Percentiles rank a stretch among this genome's conserved stretches.
Evolutionary conservation across 345 rosid species (phyloP).

Genomic region (Brassica juncea): DNA sequence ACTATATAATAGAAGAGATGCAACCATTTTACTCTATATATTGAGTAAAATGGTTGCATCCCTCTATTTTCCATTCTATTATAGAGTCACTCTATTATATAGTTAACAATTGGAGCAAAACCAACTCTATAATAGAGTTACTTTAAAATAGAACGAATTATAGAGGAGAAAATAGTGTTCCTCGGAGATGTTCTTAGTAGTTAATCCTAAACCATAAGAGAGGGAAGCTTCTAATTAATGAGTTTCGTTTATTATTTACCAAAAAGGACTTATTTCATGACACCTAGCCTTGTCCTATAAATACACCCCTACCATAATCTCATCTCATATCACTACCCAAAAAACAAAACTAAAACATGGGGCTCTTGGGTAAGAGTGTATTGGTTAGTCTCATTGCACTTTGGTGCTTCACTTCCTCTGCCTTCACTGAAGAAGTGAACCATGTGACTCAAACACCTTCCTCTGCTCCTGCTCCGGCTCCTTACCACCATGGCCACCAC

Average conservation of each 20-base stretch:
- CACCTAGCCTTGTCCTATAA: slow-evolving; percentile 31
- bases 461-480: slow-evolving; percentile 45
- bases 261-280: background rate
- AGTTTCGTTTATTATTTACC: background rate
- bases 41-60: no score
- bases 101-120: no score
- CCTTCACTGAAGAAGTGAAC: slow-evolving; percentile 37
- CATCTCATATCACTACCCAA: background rate
- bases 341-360: slow-evolving; percentile 33
- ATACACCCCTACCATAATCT: background rate
- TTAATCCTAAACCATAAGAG: background rate
- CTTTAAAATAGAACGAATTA: no score
- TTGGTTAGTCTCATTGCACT: slow-evolving; percentile 42
- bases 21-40: no score
- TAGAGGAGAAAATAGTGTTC: no score
- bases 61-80: no score
- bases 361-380: slow-evolving; percentile 40
- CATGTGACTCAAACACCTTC: slow-evolving; percentile 33
- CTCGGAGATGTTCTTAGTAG: no score
- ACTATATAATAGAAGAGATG: no score
- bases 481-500: slow-evolving; percentile 44
- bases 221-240: background rate
- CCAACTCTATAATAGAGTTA: no score
- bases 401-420: slow-evolving; percentile 49
- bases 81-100: no score